Base-by-base conservation (phyloP, 2,329 filamentous ascomycete species). In the Alternaria sp. region DNA sequence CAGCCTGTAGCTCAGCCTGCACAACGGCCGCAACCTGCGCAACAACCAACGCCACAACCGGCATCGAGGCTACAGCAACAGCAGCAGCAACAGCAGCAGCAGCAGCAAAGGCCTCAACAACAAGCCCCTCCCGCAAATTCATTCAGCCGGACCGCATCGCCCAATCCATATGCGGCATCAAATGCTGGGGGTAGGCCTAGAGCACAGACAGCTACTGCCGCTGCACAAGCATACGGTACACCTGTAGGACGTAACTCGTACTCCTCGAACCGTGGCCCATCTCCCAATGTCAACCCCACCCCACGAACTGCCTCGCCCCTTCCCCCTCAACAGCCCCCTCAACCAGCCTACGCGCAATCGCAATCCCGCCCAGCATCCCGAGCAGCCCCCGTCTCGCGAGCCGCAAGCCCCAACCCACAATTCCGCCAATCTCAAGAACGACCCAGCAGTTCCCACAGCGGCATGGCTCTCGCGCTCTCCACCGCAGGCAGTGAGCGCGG, bases 121-220 rank as follows among this genome's bases (percentile, higher is more conserved):
- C 58, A 57, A 46, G 51, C 63, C 37, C 37, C 68, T 45, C 63
- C 68, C 25, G 55, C 62, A 41, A 41, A 60, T n/a, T 67, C 58
- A 21, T 68, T 61, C 53, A 67, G 61, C 30, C 63, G 70, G 20
- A 65, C 73, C 58, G 68, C 68, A 28, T 91, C 89, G 4, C 90
- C 90, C 0, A 92, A 90, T 63, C 88, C 89, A 1, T 91, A 91
- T 72, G 83, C 78, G 43, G 74, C 70, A 51, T 77, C 75, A 5
- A 74, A 71, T 55, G 72, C 75, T 20, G 71, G 71, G 28, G 63
- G 71, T 6, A 70, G 78, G 23, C 77, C 77, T 41, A 73, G 78
- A 33, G 74, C 77, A n/a, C 75, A 79, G 56, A 84, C 83, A 4
- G 73, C 77, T 6, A 67, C 75, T 28, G 80, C 80, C 47, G 72